Base-by-base conservation (phyloP, 352 stramenopile species). In the Globisporangium orthogonon region DNA sequence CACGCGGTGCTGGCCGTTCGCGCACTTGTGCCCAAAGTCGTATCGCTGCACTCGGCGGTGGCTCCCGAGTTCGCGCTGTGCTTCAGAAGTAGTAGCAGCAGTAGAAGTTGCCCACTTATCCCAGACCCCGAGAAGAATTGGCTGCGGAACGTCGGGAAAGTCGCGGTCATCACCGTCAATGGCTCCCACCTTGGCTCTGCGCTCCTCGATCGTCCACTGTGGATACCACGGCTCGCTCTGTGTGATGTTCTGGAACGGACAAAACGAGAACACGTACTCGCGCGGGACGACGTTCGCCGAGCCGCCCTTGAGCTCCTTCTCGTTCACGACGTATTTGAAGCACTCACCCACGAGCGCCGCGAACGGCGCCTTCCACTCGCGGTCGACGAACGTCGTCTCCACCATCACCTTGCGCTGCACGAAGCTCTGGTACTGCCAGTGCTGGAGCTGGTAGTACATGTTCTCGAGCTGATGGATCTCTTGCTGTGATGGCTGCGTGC, bases 181-280 rank as follows among this genome's bases (percentile, higher is more conserved):
- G 2, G 57, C 58, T 3, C 63, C 54, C 6, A 35, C 44, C 49
- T 83, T 86, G 29, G 70, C 66, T 51, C 66, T 54, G 7, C 67
- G 78, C 62, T 91, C 80, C 5, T 62, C 70, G 14, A 64, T 66
- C 13, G 71, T 63, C 83, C 83, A 91, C 50, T 56, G 44, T 0
- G 63, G 57, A 57, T 91, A 91, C 14, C 28, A 57, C 29, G 81
- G 77, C 48, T 93, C 83, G 23, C 65, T 79, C 69, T 91, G 81
- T 15, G 83, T 87, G 51, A 89, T 43, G 64, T 94, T 94, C 58
- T 89, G 76, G 63, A 94, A 94, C 31, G 83, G 83, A 57, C 81
- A 91, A 49, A 90, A 58, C 13, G 74, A 65, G 56, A 90, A 81
- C 15, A 73, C 65, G 62, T 86, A 86, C 41, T 75, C 68, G 28